phyloP scores from a whole-genome alignment of 2,329 filamentous ascomycete species.

The Penicillium capsulatum region DNA sequence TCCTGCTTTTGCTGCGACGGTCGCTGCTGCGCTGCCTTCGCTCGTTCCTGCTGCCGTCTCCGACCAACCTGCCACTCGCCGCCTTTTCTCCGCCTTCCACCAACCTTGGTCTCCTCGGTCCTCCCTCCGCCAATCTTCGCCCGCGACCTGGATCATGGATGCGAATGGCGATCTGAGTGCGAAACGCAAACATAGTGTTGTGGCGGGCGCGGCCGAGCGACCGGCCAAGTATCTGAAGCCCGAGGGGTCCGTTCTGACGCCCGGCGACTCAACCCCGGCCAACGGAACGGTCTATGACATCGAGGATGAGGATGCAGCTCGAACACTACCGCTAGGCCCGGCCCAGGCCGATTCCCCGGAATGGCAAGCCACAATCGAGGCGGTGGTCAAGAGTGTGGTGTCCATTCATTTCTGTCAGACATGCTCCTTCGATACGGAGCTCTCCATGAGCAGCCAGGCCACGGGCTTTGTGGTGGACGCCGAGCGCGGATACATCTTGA shows the following conservation, averaged over 20 bases:
- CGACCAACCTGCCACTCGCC: constrained; percentile 7
- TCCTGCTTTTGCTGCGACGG: constrained; percentile 12
- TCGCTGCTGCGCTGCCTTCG: constrained; percentile 14
- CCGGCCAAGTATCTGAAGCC: constrained; percentile 54
- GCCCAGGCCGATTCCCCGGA: constrained; percentile 65
- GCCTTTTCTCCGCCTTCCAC: constrained; percentile 10
- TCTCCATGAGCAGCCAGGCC: constrained; percentile 87
- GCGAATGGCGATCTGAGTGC: constrained; percentile 46
- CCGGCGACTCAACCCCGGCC: constrained; percentile 41
- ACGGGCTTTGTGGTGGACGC: constrained; percentile 98
- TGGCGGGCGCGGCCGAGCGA: constrained; percentile 48
- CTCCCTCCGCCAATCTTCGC: constrained; percentile 9
- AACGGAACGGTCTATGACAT: constrained; percentile 45
- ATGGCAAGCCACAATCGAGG: constrained; percentile 95
- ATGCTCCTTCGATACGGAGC: constrained; percentile 95
- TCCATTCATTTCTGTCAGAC: constrained; percentile 99
- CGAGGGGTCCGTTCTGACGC: constrained; percentile 40
- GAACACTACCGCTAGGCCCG: constrained; percentile 44
- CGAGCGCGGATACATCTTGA: constrained; percentile 82
- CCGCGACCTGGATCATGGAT: constrained; percentile 41
- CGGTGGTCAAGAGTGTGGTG: constrained; percentile 89
- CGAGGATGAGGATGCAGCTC: constrained; percentile 46
- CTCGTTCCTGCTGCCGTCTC: constrained; percentile 3
- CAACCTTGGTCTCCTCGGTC: constrained; percentile 14
- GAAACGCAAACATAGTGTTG: constrained; percentile 55